A percentile compares a stretch with the other conserved stretches of the same genome.
phyloP scores from a whole-genome alignment of 768 basidiomycete species.

The Rhodotorula kratochvilovae region DNA sequence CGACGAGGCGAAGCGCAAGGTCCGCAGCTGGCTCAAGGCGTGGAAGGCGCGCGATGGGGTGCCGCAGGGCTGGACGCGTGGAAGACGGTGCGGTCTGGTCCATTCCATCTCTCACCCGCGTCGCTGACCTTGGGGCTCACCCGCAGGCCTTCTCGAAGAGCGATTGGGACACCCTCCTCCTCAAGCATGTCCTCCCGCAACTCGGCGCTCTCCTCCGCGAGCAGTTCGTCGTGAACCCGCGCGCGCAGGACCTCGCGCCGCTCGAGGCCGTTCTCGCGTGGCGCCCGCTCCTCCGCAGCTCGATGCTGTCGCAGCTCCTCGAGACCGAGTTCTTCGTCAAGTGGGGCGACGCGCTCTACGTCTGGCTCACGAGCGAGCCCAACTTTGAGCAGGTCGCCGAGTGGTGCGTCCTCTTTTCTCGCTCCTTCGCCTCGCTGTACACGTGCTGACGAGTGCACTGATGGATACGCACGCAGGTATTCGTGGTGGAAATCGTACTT shows the following conservation, averaged over 20 bases:
- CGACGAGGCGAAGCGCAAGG: constrained; percentile 77
- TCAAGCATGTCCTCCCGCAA: constrained; percentile 89
- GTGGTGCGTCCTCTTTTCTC: constrained; percentile 60
- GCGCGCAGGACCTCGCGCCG: constrained; percentile 79
- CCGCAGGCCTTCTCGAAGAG: constrained; percentile 62
- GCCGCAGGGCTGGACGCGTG: constrained; percentile 69
- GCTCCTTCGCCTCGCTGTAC: not conserved
- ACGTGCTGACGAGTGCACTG: not conserved
- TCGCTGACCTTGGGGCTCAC: not conserved
- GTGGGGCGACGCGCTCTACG: constrained; percentile 83
- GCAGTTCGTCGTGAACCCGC: constrained; percentile 84
- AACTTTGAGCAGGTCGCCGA: constrained; percentile 87
- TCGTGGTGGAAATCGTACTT: constrained; percentile 78
- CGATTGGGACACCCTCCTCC: constrained; percentile 87
- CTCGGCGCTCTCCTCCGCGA: constrained; percentile 74
- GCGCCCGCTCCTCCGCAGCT: constrained; percentile 65
- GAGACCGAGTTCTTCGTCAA: constrained; percentile 94
- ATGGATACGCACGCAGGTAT: constrained; percentile 44
- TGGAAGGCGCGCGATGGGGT: constrained; percentile 71
- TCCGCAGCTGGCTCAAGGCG: constrained; percentile 67
- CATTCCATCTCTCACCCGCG: not conserved
- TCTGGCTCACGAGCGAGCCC: constrained; percentile 77
- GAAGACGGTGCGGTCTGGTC: constrained; percentile 61
- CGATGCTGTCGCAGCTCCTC: constrained; percentile 75
- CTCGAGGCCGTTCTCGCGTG: constrained; percentile 72